Percentiles rank a stretch among this genome's conserved stretches.
Evolutionary conservation across 1,139 yeast species (phyloP).

Genomic region (Zygoascus meyerae): DNA sequence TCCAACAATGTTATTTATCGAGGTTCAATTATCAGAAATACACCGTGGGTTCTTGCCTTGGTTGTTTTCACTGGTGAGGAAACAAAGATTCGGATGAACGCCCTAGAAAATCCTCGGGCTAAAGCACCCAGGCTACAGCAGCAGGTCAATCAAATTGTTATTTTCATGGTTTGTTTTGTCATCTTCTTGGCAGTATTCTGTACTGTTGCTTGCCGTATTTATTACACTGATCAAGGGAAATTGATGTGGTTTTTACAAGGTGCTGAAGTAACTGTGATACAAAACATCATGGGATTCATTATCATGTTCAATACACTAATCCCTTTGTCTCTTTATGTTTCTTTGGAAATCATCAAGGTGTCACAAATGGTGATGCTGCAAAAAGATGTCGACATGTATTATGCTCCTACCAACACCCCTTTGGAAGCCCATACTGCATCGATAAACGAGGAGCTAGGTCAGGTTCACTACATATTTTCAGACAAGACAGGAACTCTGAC

Average conservation of each 20-base stretch:
- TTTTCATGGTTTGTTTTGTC: conserved; percentile 83
- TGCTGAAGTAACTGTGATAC: conserved; percentile 79
- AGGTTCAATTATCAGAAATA: conserved; percentile 84
- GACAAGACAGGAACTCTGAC: conserved; percentile 98
- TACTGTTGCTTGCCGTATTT: conserved; percentile 67
- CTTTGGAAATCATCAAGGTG: conserved; percentile 91
- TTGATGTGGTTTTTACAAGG: conserved; percentile 66
- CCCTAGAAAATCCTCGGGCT: conserved; percentile 78
- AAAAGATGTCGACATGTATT: conserved; percentile 93
- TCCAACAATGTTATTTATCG: conserved; percentile 79
- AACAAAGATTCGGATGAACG: conserved; percentile 92
- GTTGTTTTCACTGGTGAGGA: conserved; percentile 95
- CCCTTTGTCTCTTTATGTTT: conserved; percentile 89
- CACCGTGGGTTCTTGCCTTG: conserved; percentile 64
- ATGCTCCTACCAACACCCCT: conserved; percentile 75
- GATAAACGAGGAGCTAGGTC: conserved; percentile 93
- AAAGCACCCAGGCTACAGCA: conserved; percentile 90
- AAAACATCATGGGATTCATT: conserved; percentile 90
- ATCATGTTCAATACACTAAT: conserved; percentile 96
- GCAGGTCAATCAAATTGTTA: conserved; percentile 74
- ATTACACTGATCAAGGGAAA: conserved; percentile 39
- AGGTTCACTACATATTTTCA: conserved; percentile 87
- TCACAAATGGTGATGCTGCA: conserved; percentile 77
- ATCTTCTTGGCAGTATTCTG: conserved; percentile 69
- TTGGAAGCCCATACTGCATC: conserved; percentile 95